Evolutionary conservation across 139 green algal genomes (phyloP), one percentile per base, ranked within the genome.

Genomic region (Tetratostichococcus sp.): DNA sequence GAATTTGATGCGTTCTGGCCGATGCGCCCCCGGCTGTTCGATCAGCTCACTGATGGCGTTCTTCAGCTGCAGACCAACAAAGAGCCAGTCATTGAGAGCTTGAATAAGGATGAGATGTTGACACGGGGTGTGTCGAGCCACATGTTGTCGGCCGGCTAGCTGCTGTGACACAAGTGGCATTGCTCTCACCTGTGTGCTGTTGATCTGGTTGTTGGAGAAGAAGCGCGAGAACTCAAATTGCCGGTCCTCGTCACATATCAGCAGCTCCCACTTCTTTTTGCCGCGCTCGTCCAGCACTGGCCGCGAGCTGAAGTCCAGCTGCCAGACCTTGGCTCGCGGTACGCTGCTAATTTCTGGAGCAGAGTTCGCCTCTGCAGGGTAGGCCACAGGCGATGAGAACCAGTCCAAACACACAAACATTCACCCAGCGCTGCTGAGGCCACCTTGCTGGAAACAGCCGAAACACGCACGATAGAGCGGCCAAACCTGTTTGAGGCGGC

Each of bases 191-290:
- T 96, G 90, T 23, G 74, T 86, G 78, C 92, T 97, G 87, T 99
- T 99, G 82, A 99, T 98, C 72, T 94, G 94, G 84, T 93, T 98
- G 86, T 97, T 99, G 17, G 96, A 91, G 76, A 99, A 97, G 82
- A 94, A 99, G 76, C 94, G 82, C 4, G 93, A 85, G 75, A 96
- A 93, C 82, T 96, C 83, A 35, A 97, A 97, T 22, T 58, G 89
- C 35, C 96, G 82, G 42, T 91, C 79, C 1, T 90, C 77, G 77
- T 94, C 87, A 78, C 89, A 97, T 5, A 99, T 88, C 0, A 99
- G 80, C 43, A 99, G 92, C 89, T 99, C 95, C 95, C 95, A 99
- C n/a, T 97, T 84, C 75, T 98, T 98, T 86, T 99, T 99, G 59
- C 92, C 92, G 2, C 95, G 83, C 70, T 97, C 95, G 72, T 99